Conservation (phyloP, 169 alveolate genomes). For the Plasmodium falciparum region DNA sequence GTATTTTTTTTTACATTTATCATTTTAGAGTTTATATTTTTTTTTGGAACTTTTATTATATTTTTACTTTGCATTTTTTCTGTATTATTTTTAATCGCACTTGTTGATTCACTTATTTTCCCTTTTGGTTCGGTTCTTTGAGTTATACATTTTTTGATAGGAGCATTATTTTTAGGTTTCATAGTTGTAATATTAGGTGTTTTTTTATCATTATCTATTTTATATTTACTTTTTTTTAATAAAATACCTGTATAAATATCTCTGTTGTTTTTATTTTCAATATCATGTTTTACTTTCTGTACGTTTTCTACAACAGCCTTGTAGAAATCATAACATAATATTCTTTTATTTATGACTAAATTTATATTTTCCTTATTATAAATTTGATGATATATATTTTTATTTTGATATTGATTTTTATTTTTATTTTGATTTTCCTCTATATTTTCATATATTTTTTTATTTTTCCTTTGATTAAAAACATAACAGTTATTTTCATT, state of each 20-base stretch:
- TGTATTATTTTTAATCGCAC: background rate
- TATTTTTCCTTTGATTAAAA: slow-evolving; percentile 13
- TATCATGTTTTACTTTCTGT: slow-evolving; percentile 15
- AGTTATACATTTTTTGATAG: background rate
- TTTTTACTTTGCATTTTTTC: background rate
- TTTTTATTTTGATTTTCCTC: too few species aligned
- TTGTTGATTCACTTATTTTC: background rate
- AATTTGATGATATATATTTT: background rate
- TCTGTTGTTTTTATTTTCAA: slow-evolving; percentile 44
- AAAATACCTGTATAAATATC: slow-evolving; percentile 61
- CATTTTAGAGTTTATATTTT: background rate
- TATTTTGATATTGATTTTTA: background rate
- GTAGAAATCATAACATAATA: slow-evolving; percentile 43
- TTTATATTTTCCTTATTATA: background rate
- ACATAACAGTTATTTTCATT: slow-evolving; percentile 40
- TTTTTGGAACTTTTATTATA: background rate
- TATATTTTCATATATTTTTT: background rate
- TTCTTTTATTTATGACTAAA: slow-evolving; percentile 5
- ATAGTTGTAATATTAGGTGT: background rate
- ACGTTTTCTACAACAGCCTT: slow-evolving; percentile 9
- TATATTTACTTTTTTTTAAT: slow-evolving; percentile 47
- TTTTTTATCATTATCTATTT: slow-evolving; percentile 19
- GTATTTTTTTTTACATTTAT: background rate
- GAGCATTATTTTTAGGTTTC: background rate
- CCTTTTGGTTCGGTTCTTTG: background rate